Conservation (phyloP, 2,329 filamentous ascomycete genomes). For the Calonectria naviculata region DNA sequence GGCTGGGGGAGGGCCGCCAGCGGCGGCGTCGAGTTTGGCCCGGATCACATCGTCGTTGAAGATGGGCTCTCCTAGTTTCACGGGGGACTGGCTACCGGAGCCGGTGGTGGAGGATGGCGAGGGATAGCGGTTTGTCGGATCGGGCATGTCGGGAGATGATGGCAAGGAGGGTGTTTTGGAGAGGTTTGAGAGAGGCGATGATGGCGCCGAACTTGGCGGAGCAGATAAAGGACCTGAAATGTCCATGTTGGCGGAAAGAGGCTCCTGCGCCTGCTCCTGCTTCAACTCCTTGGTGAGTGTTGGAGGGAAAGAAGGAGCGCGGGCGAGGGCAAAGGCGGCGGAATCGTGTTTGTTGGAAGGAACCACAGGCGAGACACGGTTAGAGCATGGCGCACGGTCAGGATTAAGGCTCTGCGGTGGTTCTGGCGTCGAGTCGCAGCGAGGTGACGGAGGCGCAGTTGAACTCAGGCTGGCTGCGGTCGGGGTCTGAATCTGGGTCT, state of each 20-base stretch:
- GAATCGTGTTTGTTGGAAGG: constrained; percentile 10
- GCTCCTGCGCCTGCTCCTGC: neutral
- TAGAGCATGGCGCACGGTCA: constrained; percentile 22
- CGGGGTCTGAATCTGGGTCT: neutral
- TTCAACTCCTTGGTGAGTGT: constrained; percentile 1
- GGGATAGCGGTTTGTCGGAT: constrained; percentile 60
- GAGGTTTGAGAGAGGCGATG: constrained; percentile 66
- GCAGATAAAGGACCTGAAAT: constrained; percentile 45
- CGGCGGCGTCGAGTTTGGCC: constrained; percentile 35
- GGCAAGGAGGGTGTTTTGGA: constrained; percentile 65
- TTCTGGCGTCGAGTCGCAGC: constrained; percentile 4
- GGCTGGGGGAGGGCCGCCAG: constrained; percentile 73
- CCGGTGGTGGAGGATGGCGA: constrained; percentile 60
- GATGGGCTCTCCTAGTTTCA: constrained; percentile 55
- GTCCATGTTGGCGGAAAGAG: constrained; percentile 35
- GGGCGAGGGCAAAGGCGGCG: constrained; percentile 16
- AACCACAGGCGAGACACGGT: constrained; percentile 13
- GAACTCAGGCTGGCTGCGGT: neutral
- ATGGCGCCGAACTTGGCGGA: constrained; percentile 53
- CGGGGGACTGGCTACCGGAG: constrained; percentile 63
- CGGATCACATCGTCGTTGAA: constrained; percentile 46
- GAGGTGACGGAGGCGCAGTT: constrained; percentile 4
- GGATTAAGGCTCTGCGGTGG: neutral
- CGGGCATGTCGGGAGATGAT: constrained; percentile 54
- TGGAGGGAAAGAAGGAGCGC: constrained; percentile 24